Conservation (phyloP, 2,329 filamentous ascomycete species). For the Leptographium procerum region DNA sequence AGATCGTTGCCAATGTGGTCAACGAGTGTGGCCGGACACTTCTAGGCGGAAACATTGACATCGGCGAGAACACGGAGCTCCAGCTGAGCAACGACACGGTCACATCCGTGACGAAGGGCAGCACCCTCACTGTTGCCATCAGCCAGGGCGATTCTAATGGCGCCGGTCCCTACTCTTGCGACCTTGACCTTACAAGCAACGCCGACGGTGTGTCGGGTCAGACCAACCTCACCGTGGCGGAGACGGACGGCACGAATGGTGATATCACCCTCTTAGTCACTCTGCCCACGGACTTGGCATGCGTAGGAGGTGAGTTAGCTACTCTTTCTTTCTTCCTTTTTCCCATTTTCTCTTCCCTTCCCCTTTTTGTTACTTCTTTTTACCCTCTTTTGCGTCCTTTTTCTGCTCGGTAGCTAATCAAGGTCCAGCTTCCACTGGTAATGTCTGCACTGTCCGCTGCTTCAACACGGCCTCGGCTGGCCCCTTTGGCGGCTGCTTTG, state of each 20-base stretch:
- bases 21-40: conserved; percentile 52
- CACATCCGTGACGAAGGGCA: conserved; percentile 36
- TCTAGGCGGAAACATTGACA: conserved; percentile 48
- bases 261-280: conserved; percentile 46
- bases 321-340: neutral
- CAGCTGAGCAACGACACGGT: conserved; percentile 32
- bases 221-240: conserved; percentile 27
- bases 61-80: conserved; percentile 43
- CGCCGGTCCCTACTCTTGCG: conserved; percentile 41
- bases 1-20: conserved; percentile 38
- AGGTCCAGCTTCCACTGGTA: conserved; percentile 45
- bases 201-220: conserved; percentile 31
- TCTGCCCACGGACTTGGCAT: conserved; percentile 37
- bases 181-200: conserved; percentile 37
- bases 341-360: too few relatives aligned
- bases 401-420: too few relatives aligned
- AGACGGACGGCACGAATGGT: conserved; percentile 20
- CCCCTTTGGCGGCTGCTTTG: conserved; percentile 40
- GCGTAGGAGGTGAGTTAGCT: conserved; percentile 33
- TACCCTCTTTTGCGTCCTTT: too few relatives aligned
- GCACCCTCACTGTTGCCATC: conserved; percentile 31
- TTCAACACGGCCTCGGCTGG: conserved; percentile 37
- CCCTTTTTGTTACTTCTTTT: too few relatives aligned
- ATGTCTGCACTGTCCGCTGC: conserved; percentile 47
- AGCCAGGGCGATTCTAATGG: conserved; percentile 42